phyloP scores from a whole-genome alignment of 1,139 yeast species.

The Geotrichum klebahnii region DNA sequence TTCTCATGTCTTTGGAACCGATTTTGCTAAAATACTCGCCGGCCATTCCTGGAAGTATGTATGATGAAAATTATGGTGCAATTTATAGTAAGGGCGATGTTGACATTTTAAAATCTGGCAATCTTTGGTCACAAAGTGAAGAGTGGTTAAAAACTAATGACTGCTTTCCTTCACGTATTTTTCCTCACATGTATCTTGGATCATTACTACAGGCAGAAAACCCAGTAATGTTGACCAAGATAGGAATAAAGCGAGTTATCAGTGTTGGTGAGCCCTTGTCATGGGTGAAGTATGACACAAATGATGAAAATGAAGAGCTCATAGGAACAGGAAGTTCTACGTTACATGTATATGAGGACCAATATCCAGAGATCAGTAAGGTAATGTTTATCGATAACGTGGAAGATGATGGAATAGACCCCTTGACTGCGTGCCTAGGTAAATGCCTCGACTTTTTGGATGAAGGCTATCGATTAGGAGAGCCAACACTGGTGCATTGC shows the following conservation, averaged over 20 bases:
- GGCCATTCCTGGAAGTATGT: slow-evolving; percentile 22
- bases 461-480: slow-evolving; percentile 40
- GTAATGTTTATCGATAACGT: slow-evolving; percentile 44
- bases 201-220: slow-evolving; percentile 78
- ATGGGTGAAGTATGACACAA: slow-evolving; percentile 44
- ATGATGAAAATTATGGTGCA: slow-evolving; percentile 23
- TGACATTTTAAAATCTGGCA: neutral
- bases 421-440: slow-evolving; percentile 42
- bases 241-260: slow-evolving; percentile 74
- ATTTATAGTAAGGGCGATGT: slow-evolving; percentile 14
- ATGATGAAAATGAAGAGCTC: slow-evolving; percentile 14
- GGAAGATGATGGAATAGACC: slow-evolving; percentile 52
- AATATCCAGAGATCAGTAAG: slow-evolving; percentile 33
- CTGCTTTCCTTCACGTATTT: slow-evolving; percentile 65
- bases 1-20: slow-evolving; percentile 60
- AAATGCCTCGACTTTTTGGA: slow-evolving; percentile 46
- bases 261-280: slow-evolving; percentile 80
- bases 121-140: slow-evolving; percentile 12
- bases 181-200: slow-evolving; percentile 84
- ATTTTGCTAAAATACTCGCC: slow-evolving; percentile 59
- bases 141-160: slow-evolving; percentile 47
- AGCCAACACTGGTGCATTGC: slow-evolving; percentile 73
- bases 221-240: slow-evolving; percentile 54
- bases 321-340: neutral
- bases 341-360: slow-evolving; percentile 24